Conservation (phyloP, 805 yeast genomes). For the Wickerhamomyces xylosicus region DNA sequence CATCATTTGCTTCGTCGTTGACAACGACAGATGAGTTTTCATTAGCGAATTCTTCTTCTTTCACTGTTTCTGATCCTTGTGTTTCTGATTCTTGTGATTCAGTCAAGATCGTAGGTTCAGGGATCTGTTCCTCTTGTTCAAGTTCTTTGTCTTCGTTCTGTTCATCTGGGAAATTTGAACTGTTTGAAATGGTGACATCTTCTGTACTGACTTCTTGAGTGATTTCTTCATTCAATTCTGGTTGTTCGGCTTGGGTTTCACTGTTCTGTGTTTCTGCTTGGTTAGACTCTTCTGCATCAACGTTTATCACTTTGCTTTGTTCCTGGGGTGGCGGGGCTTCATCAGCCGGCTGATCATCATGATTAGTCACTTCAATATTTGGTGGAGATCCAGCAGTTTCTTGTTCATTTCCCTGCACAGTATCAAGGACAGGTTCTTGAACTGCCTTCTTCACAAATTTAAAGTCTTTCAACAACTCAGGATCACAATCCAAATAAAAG, state of each 20-base stretch:
- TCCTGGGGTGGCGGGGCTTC: not conserved
- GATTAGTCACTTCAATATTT: no score
- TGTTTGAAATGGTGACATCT: constrained; percentile 9
- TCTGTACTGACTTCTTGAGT: constrained; percentile 11
- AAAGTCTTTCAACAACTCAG: constrained; percentile 30
- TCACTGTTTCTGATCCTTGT: constrained; percentile 12
- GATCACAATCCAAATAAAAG: constrained; percentile 55
- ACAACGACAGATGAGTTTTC: constrained; percentile 11
- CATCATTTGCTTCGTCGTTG: constrained; percentile 9
- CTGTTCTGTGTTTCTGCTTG: no score
- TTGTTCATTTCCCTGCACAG: no score
- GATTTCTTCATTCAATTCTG: constrained; percentile 11
- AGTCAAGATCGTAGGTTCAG: not conserved
- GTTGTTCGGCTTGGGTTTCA: constrained; percentile 2
- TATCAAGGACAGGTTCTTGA: constrained; percentile 4
- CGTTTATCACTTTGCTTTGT: not conserved
- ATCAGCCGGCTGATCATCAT: constrained; percentile 4
- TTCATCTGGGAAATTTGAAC: not conserved
- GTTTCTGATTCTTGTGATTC: constrained; percentile 3
- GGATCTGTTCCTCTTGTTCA: constrained; percentile 4
- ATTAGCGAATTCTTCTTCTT: constrained; percentile 10
- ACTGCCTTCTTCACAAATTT: constrained; percentile 27
- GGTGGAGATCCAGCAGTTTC: constrained; percentile 7
- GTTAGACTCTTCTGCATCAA: constrained; percentile 8
- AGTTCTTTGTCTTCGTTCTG: constrained; percentile 5